phyloP scores from a whole-genome alignment of 495 filamentous ascomycete species.

The Astrothelium subdiscretum region DNA sequence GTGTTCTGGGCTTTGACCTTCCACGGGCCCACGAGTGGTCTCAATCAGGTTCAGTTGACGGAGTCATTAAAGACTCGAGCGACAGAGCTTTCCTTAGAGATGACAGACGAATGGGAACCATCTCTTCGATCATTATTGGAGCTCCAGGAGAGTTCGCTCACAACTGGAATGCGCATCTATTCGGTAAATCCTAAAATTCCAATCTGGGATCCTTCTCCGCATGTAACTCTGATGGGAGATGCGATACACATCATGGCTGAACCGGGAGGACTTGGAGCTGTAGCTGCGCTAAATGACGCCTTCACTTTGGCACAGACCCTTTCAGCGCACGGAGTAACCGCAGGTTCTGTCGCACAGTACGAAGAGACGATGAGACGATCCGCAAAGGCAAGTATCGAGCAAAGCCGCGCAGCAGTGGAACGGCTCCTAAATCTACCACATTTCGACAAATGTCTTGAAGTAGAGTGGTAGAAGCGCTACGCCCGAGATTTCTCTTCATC shows the following conservation, averaged over 20 bases:
- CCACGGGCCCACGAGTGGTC: slow-evolving; percentile 18
- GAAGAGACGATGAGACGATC: neutral
- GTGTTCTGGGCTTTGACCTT: slow-evolving; percentile 31
- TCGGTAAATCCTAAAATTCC: neutral
- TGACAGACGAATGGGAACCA: slow-evolving; percentile 24
- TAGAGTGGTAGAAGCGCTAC: neutral
- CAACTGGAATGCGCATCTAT: slow-evolving; percentile 8
- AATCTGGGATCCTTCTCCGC: slow-evolving; percentile 4
- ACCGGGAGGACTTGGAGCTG: neutral
- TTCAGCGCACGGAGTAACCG: neutral
- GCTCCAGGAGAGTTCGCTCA: slow-evolving; percentile 17
- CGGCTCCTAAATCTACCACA: neutral
- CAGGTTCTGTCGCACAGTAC: neutral
- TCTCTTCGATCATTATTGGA: slow-evolving; percentile 17
- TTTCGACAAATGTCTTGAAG: neutral
- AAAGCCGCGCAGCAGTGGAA: neutral
- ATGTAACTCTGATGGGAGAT: slow-evolving; percentile 25
- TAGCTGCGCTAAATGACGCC: neutral
- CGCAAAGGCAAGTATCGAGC: neutral
- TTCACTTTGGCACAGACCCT: neutral
- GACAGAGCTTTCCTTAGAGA: slow-evolving; percentile 22
- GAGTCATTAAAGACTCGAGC: slow-evolving; percentile 19
- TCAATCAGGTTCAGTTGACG: slow-evolving; percentile 12
- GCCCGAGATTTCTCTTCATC: too few relatives aligned
- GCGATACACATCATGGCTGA: slow-evolving; percentile 22